Conservation (phyloP, 2,329 filamentous ascomycete genomes). For the Leptographium flavum region DNA sequence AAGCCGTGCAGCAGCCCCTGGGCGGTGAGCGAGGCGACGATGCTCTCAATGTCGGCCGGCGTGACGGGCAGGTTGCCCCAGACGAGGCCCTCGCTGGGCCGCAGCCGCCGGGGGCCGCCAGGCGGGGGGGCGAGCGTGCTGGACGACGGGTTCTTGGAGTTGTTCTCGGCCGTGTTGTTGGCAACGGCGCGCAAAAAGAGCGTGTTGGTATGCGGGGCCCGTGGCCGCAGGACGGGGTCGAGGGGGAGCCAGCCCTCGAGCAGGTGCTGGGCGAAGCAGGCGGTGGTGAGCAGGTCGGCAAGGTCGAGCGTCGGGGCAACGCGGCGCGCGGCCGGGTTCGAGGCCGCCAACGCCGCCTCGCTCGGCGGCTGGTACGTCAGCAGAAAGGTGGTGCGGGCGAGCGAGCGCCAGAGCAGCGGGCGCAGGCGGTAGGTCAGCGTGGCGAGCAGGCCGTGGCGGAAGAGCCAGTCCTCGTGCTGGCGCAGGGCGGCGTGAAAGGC, state of each 20-base stretch:
- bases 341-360: constrained; percentile 5
- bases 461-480: constrained; percentile 55
- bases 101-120: constrained; percentile 31
- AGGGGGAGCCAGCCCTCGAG: constrained; percentile 42
- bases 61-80: constrained; percentile 48
- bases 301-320: constrained; percentile 65
- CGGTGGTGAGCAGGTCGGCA: constrained; percentile 48
- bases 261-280: constrained; percentile 49
- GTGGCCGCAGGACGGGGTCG: constrained; percentile 16
- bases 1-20: constrained; percentile 77
- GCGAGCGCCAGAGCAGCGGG: constrained; percentile 69
- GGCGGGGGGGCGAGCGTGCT: constrained; percentile 30
- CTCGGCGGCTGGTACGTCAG: constrained; percentile 57
- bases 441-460: constrained; percentile 60
- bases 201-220: constrained; percentile 29
- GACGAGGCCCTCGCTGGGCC: constrained; percentile 44
- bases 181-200: constrained; percentile 37
- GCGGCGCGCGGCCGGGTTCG: constrained; percentile 26
- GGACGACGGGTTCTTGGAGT: not conserved
- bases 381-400: constrained; percentile 65
- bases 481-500: constrained; percentile 58
- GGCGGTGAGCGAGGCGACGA: constrained; percentile 61
- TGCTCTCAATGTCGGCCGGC: constrained; percentile 57
- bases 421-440: constrained; percentile 65
- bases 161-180: constrained; percentile 25